Percentiles rank a stretch among this genome's conserved stretches.
phyloP scores from a whole-genome alignment of 805 yeast genomes.

The Wickerhamiella cacticola region DNA sequence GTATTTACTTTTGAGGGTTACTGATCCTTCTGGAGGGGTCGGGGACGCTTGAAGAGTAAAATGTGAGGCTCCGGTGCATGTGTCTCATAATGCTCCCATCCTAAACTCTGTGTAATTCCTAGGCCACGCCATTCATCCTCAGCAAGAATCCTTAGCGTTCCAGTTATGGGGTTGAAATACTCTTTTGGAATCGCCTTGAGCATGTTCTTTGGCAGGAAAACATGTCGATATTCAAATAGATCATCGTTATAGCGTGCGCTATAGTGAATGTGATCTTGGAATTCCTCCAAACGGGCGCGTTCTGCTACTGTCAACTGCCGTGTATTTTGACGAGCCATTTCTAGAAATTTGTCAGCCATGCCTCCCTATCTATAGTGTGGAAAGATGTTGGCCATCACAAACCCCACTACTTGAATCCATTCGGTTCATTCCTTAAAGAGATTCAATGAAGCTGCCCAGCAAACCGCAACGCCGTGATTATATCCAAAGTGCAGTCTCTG shows the following conservation, averaged over 20 bases:
- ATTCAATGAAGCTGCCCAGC: no score
- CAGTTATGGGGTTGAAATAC: slow-evolving; percentile 85
- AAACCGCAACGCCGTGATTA: no score
- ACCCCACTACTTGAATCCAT: no score
- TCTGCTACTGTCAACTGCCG: slow-evolving; percentile 75
- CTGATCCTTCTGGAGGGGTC: slow-evolving; percentile 13
- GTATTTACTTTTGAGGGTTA: neutral
- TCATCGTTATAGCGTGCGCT: slow-evolving; percentile 86
- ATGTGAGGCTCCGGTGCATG: slow-evolving; percentile 99
- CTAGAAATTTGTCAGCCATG: slow-evolving; percentile 1
- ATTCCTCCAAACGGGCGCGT: slow-evolving; percentile 75
- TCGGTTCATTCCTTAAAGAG: no score
- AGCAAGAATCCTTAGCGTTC: slow-evolving; percentile 74
- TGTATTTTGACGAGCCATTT: slow-evolving; percentile 7
- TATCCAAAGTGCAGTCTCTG: neutral
- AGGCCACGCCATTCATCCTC: slow-evolving; percentile 99
- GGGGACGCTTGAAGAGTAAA: slow-evolving; percentile 51
- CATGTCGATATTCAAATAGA: slow-evolving; percentile 87
- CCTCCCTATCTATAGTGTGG: neutral
- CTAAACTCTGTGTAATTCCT: slow-evolving; percentile 93
- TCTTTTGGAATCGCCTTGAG: slow-evolving; percentile 87
- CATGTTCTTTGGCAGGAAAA: slow-evolving; percentile 93
- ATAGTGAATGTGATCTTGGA: slow-evolving; percentile 87
- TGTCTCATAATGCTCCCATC: slow-evolving; percentile 97
- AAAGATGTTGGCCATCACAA: no score